Base-by-base conservation (phyloP, 1,284 basidiomycete species). In the Paramarasmius palmivorus region DNA sequence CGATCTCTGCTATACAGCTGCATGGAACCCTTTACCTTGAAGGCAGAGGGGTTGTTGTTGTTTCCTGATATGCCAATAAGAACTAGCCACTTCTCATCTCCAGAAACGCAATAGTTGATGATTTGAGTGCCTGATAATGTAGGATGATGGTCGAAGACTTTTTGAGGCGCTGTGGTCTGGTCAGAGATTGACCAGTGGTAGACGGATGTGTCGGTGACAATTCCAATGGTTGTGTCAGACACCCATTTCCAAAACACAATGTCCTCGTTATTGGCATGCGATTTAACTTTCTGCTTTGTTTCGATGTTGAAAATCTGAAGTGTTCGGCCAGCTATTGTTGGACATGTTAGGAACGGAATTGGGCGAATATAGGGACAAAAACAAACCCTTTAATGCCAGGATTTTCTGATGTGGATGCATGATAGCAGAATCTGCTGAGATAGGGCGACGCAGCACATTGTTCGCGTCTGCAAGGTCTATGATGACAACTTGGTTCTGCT, bases 191-290 rank as follows among this genome's bases (percentile, higher is more conserved):
- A 82, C 96, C 96, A 99, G 73, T 99, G 96, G 73, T 85, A 95
- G 37, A 99, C 97, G 14, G 95, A 83, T 1, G 89, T 84, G 58
- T 98, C 95, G 36, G 96, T 98, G 67, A 99, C 97, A 74, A 99
- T 84, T 65, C 96, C 97, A 59, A 99, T 88, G 20, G 90, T 92
- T 17, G 88, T 84, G 62, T 93, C 88, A 56, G 86, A 92, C 55
- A 98, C 87, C 97, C 97, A 99, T 69, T 96, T 98, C 97, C 97
- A 99, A 75, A 98, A 99, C 39, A 92, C 87, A 57, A 99, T 84
- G 65, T 99, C 97, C 70, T 98, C 95, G 68, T 88, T 90, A 79
- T 91, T 95, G 56, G 89, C 78, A 70, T 99, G 95, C 22, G 95
- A 94, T 69, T 98, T 98, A 71, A 99, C 92, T 76, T 99, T 99